Evolutionary conservation across 495 filamentous ascomycete species (phyloP).

Genomic region (Aspergillus conjunctus): DNA sequence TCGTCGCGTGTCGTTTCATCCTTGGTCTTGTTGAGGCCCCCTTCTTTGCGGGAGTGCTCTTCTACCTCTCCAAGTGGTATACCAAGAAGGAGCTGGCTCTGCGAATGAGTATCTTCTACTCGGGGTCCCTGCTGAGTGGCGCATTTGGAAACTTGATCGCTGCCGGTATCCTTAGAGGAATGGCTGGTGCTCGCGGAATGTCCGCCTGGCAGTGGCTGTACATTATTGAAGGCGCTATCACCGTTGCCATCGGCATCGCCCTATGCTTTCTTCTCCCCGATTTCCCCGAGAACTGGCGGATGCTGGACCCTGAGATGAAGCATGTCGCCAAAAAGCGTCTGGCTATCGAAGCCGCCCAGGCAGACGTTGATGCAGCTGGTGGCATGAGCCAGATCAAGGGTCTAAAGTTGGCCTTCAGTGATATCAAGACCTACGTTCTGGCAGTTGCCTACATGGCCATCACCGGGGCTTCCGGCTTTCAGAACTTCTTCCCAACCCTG

Average conservation of each 20-base stretch:
- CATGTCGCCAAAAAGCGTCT: slow-evolving; percentile 53
- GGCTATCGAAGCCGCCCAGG: slow-evolving; percentile 49
- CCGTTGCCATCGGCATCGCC: slow-evolving; percentile 41
- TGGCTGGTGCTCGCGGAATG: slow-evolving; percentile 44
- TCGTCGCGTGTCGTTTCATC: slow-evolving; percentile 58
- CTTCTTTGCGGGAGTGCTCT: slow-evolving; percentile 54
- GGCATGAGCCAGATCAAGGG: slow-evolving; percentile 52
- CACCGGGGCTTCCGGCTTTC: slow-evolving; percentile 54
- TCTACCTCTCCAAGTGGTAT: slow-evolving; percentile 63
- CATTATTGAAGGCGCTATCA: slow-evolving; percentile 51
- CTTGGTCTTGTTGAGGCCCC: slow-evolving; percentile 55
- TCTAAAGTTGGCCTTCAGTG: slow-evolving; percentile 53
- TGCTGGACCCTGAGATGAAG: slow-evolving; percentile 50
- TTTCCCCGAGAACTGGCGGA: slow-evolving; percentile 52
- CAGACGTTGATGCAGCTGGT: slow-evolving; percentile 51
- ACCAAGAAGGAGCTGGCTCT: slow-evolving; percentile 58
- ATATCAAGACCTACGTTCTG: slow-evolving; percentile 54
- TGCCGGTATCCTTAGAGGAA: slow-evolving; percentile 50
- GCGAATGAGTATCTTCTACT: slow-evolving; percentile 67
- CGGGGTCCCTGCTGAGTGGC: slow-evolving; percentile 61
- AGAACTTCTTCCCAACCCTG: slow-evolving; percentile 58
- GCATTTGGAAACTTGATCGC: slow-evolving; percentile 68
- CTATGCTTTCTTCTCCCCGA: slow-evolving; percentile 50
- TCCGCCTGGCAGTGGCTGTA: slow-evolving; percentile 57
- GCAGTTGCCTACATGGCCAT: slow-evolving; percentile 55